Conservation (phyloP, 2,329 filamentous ascomycete genomes). For the Colletotrichum gloeosporioides region DNA sequence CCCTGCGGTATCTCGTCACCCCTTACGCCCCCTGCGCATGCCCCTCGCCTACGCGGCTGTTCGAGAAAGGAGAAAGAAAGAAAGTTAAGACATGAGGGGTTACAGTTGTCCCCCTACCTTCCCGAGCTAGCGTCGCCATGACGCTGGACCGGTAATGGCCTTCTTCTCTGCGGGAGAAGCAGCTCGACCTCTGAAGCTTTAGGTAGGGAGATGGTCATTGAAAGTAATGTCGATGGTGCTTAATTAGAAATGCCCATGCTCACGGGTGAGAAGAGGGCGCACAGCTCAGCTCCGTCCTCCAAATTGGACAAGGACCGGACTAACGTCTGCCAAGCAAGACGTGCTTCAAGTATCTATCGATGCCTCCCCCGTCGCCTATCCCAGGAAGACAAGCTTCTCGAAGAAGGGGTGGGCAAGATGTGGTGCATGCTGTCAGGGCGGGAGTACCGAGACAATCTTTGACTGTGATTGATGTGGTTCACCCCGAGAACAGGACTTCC, state of each 20-base stretch:
- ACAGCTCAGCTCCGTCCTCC: not conserved
- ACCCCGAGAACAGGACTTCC: not conserved
- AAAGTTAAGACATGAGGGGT: not conserved
- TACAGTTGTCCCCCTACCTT: not conserved
- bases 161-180: not conserved
- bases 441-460: not conserved
- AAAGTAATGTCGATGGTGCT: not conserved
- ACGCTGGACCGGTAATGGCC: not conserved
- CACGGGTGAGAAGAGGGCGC: not conserved
- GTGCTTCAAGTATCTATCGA: not conserved
- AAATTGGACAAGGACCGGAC: not conserved
- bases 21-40: not conserved
- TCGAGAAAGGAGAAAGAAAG: not conserved
- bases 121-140: not conserved
- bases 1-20: not conserved
- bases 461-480: not conserved
- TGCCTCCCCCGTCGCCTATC: not conserved
- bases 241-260: not conserved
- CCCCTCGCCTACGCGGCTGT: not conserved
- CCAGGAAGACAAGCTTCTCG: not conserved
- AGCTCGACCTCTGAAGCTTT: not conserved
- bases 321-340: not conserved
- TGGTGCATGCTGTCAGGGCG: not conserved
- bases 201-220: not conserved
- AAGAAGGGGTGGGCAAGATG: not conserved